Base-by-base conservation (phyloP, 2,329 filamentous ascomycete genomes). In the Cordyceps militaris region DNA sequence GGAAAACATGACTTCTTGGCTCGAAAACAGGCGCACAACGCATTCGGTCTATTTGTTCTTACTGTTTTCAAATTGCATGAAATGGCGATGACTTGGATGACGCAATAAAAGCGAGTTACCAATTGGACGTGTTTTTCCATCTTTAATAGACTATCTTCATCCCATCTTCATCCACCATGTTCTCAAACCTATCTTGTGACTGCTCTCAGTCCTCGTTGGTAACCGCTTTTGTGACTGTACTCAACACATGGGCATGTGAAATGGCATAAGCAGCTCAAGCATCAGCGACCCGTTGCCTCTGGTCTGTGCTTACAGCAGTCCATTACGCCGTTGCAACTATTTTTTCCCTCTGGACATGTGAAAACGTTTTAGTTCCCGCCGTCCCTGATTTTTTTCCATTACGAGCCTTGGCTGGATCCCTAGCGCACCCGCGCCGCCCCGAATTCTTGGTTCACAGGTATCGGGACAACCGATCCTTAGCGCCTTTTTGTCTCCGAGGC, bases 71-170 rank as follows among this genome's bases (percentile, higher is more conserved):
- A 47, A 46, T 50, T 59, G 57, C 57, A 57, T 57, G 42, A 55
- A 50, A 59, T 59, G 38, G 58, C 58, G 54, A 59, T 53, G 57
- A 58, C 57, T 59, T 56, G 51, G 57, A 59, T 59, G 57, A 56
- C 57, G 26, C 51, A 59, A 56, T 48, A 59, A 59, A 59, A 59
- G 51, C 57, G 57, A 58, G 53, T 48, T 49, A 56, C 53, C 49
- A 36, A 55, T 54, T 46, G 48, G 48, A 58, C 42, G 32, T 58
- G 34, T 58, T 57, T 51, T 51, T 57, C 38, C 51, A 44, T 57
- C 38, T 9, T 54, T 54, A 54, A 59, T 59, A 59, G 57, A 59
- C 51, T 56, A 3, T 54, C 38, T 32, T 30, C 32, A n/a, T n/a
- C n/a, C n/a, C n/a, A n/a, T n/a, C n/a, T n/a, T n/a, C n/a, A n/a